Conservation (phyloP, 441 rosid genomes). For the Aquilaria agallochum region DNA sequence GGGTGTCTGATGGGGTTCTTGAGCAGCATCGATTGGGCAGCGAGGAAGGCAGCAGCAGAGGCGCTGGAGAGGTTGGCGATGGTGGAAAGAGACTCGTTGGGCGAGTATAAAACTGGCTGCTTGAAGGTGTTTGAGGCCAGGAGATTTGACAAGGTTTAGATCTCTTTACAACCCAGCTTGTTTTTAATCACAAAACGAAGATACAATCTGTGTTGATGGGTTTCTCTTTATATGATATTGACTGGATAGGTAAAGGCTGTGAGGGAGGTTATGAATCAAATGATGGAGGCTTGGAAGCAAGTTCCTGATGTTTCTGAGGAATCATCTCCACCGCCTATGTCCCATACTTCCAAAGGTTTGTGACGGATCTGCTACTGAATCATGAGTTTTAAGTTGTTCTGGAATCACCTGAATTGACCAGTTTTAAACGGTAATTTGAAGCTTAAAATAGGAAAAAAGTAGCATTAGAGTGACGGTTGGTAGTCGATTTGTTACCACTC, state of each 20-base stretch:
- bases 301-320: slow-evolving; percentile 81
- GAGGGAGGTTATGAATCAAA: slow-evolving; percentile 88
- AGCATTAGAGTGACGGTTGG: background rate
- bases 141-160: slow-evolving; percentile 73
- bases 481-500: background rate
- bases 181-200: background rate
- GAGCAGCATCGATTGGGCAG: slow-evolving; percentile 75
- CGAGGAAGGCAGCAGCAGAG: slow-evolving; percentile 87
- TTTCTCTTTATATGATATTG: slow-evolving; percentile 4
- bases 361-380: background rate
- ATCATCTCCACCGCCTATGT: slow-evolving; percentile 55
- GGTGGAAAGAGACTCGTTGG: slow-evolving; percentile 57
- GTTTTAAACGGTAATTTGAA: no score
- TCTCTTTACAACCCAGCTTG: background rate
- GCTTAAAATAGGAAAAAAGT: no score
- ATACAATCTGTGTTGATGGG: background rate
- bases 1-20: slow-evolving; percentile 64
- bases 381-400: background rate
- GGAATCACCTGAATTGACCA: no score
- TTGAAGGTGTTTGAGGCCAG: slow-evolving; percentile 68
- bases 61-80: slow-evolving; percentile 69
- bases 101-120: slow-evolving; percentile 62
- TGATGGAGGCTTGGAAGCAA: slow-evolving; percentile 86
- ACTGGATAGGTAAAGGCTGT: slow-evolving; percentile 69
- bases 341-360: slow-evolving; percentile 68